Percentiles rank a stretch among this genome's conserved stretches.
Evolutionary conservation across 2,329 filamentous ascomycete species (phyloP).

Genomic region (Aurifilum marmelostoma): DNA sequence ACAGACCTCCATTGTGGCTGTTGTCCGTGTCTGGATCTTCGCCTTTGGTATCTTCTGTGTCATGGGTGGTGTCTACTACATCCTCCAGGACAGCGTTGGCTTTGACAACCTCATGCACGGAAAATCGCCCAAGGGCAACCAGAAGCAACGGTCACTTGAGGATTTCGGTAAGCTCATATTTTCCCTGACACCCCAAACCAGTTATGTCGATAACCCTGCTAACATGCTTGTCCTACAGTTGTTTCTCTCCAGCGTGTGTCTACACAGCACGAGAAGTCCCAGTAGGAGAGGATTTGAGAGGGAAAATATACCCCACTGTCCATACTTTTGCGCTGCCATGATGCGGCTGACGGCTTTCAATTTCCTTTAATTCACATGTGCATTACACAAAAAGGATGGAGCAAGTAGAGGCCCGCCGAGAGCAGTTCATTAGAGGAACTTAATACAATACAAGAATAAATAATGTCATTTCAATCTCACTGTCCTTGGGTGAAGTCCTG

Average conservation of each 20-base stretch:
- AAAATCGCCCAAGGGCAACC: constrained; percentile 78
- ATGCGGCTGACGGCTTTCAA: constrained; percentile 27
- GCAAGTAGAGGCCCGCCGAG: constrained; percentile 24
- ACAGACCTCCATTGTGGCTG: constrained; percentile 76
- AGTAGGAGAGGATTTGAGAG: constrained; percentile 51
- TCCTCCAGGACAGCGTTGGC: constrained; percentile 77
- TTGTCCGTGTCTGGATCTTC: constrained; percentile 90
- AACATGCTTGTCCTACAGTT: constrained; percentile 59
- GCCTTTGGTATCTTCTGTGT: constrained; percentile 83
- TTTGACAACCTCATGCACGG: constrained; percentile 96
- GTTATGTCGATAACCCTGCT: constrained; percentile 40
- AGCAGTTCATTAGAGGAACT: constrained; percentile 32
- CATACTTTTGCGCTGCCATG: constrained; percentile 24
- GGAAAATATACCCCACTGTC: constrained; percentile 31
- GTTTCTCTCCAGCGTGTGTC: constrained; percentile 89
- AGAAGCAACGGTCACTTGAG: constrained; percentile 83
- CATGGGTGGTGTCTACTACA: constrained; percentile 72
- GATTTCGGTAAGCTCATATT: constrained; percentile 79
- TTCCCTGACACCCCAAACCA: background rate
- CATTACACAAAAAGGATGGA: constrained; percentile 29
- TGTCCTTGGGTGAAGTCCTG: background rate
- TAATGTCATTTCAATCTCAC: constrained; percentile 20
- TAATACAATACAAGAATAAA: constrained; percentile 33
- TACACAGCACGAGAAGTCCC: constrained; percentile 87
- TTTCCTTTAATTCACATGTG: constrained; percentile 30